Percentiles rank a stretch among this genome's conserved stretches.
Evolutionary conservation across 371 early-diverging fungal species (phyloP).

Genomic region (Mucor piriformis): DNA sequence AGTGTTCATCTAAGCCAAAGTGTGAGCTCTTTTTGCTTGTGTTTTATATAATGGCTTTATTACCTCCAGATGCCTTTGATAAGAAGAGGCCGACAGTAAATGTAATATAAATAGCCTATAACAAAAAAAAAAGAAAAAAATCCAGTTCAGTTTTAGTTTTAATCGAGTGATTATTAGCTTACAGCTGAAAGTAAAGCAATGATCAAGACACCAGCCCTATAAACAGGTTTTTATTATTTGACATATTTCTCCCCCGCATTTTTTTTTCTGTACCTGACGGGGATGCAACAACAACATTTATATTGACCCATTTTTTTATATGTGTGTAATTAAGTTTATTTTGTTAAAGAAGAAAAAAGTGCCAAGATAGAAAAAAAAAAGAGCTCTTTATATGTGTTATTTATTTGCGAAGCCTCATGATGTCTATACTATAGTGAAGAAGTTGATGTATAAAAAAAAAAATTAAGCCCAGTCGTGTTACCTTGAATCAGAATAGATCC

Average conservation of each 20-base stretch:
- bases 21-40: neutral
- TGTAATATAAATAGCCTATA: slow-evolving; percentile 23
- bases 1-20: neutral
- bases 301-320: slow-evolving; percentile 28
- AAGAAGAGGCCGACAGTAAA: slow-evolving; percentile 19
- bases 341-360: neutral
- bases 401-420: slow-evolving; percentile 27
- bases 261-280: slow-evolving; percentile 22
- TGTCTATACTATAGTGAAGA: neutral
- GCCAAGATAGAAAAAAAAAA: neutral
- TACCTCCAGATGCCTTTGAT: slow-evolving; percentile 4
- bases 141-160: neutral
- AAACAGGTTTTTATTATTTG: neutral
- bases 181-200: slow-evolving; percentile 34
- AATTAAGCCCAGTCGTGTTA: slow-evolving; percentile 14
- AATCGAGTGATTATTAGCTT: neutral
- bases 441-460: neutral
- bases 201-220: slow-evolving; percentile 34
- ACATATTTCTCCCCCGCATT: neutral
- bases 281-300: slow-evolving; percentile 32
- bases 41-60: neutral
- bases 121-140: neutral
- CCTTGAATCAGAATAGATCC: neutral
- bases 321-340: neutral
- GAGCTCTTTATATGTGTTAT: slow-evolving; percentile 3